Evolutionary conservation across 2,329 filamentous ascomycete genomes (phyloP), one percentile per base, ranked within the genome.

Genomic region (Claviceps quebecensis): DNA sequence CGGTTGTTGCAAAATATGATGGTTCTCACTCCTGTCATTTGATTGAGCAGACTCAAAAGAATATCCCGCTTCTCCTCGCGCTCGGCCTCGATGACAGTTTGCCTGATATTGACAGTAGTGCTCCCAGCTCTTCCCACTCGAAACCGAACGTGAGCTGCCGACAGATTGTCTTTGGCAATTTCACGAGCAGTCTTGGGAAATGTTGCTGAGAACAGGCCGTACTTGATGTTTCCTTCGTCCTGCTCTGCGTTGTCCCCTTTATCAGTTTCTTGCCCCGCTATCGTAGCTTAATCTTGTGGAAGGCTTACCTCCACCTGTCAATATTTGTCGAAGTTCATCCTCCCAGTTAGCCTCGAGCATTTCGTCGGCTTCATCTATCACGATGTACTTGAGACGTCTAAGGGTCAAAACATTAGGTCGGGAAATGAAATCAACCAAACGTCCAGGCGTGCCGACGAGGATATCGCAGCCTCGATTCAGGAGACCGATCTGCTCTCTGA

Each of bases 281-380:
- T 26, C 17, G 7, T 55, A 11, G 59, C 49, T 50, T 41, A 49
- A 45, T 36, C 17, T 40, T 29, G 48, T n/a, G n/a, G 13, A n/a
- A 45, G 47, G 70, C 80, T 70, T 77, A 90, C 89, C 87, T 61
- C 86, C 86, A 55, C 88, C 89, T 48, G 75, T 74, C 66, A 97
- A 81, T 53, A 97, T 85, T 60, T 80, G 81, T 44, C 75, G 74
- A 54, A 97, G 75, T 4, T 90, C 81, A 0, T 81, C 75, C 40
- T 84, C 77, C 87, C 93, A 97, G 60, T 90, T 86, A 1, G 73
- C 63, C 0, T 84, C 74, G 0, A 98, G 76, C 75, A 98, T 83
- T 70, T 98, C 91, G 62, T 98, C 93, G 0, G 93, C 93, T 64
- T 98, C 93, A 54, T 97, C 93, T 55, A 98, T 83, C 56, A 97